Conservation (phyloP, 345 rosid genomes). For the Psidium friedrichsthalianum region DNA sequence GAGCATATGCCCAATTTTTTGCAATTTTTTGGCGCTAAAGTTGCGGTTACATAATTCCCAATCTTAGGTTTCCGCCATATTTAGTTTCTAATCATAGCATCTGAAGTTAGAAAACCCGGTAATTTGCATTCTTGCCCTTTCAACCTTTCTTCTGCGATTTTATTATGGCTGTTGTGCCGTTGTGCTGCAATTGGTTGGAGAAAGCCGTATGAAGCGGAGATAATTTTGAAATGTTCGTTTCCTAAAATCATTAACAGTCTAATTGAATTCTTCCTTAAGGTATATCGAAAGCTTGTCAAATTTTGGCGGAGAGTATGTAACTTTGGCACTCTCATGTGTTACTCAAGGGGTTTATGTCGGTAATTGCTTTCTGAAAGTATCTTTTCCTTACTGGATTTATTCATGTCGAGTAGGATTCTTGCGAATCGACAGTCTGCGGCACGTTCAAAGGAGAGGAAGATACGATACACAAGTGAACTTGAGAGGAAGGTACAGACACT, state of each 20-base stretch:
- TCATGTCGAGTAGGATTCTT: slow-evolving; percentile 42
- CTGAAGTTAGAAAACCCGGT: neutral
- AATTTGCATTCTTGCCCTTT: neutral
- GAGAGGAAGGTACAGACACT: slow-evolving; percentile 98
- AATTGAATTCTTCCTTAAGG: neutral
- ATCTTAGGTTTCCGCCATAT: neutral
- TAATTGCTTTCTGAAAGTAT: neutral
- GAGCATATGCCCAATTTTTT: neutral
- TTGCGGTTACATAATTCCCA: neutral
- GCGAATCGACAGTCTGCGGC: slow-evolving; percentile 97
- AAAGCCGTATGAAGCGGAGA: no score
- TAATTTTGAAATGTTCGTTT: neutral
- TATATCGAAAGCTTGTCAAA: neutral
- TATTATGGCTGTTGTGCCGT: neutral
- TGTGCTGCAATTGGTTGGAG: neutral
- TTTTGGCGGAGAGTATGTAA: neutral
- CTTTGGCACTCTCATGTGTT: neutral
- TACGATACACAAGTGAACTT: slow-evolving; percentile 68
- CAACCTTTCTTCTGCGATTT: neutral
- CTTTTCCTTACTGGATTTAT: neutral
- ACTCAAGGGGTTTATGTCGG: neutral
- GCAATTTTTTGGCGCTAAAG: neutral
- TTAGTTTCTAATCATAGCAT: neutral
- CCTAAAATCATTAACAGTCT: neutral
- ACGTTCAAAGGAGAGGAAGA: slow-evolving; percentile 90